Percentiles rank a stretch among this genome's conserved stretches.
phyloP scores from a whole-genome alignment of 495 filamentous ascomycete species.

The Entonaema liquescens region DNA sequence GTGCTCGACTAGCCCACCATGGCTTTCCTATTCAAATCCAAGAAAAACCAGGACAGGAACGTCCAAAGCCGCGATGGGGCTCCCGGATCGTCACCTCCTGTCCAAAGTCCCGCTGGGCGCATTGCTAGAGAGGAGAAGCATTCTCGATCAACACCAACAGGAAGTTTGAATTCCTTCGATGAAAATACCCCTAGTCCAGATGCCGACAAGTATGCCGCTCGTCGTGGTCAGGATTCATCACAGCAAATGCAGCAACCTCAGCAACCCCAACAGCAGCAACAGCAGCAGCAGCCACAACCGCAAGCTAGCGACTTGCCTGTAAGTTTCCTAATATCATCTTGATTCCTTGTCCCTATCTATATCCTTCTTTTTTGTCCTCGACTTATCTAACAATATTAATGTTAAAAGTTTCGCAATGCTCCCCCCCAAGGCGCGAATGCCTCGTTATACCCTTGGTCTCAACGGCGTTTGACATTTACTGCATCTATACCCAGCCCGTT shows the following conservation, averaged over 20 bases:
- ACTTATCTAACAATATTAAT: conserved; percentile 26
- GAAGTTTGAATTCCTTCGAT: conserved; percentile 62
- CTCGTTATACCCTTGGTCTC: conserved; percentile 94
- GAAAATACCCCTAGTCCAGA: conserved; percentile 63
- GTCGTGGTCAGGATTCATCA: conserved; percentile 48
- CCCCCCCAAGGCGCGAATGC: conserved; percentile 55
- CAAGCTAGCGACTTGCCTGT: conserved; percentile 60
- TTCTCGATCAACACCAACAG: conserved; percentile 62
- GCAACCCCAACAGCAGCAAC: conserved; percentile 15
- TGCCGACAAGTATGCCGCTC: conserved; percentile 51
- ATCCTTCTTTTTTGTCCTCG: background rate
- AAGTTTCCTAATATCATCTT: conserved; percentile 38
- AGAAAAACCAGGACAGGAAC: conserved; percentile 66
- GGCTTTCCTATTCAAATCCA: conserved; percentile 78
- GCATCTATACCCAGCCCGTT: conserved; percentile 87
- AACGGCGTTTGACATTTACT: conserved; percentile 85
- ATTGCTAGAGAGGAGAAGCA: conserved; percentile 58
- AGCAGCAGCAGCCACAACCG: conserved; percentile 37
- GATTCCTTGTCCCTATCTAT: background rate
- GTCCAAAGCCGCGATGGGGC: conserved; percentile 57
- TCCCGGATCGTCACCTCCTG: conserved; percentile 46
- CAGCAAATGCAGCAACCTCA: conserved; percentile 29
- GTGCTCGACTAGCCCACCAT: conserved; percentile 54
- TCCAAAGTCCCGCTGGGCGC: conserved; percentile 52
- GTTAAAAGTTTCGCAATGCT: conserved; percentile 55